Base-by-base conservation (phyloP, 2,329 filamentous ascomycete genomes). In the Chalara sp. region DNA sequence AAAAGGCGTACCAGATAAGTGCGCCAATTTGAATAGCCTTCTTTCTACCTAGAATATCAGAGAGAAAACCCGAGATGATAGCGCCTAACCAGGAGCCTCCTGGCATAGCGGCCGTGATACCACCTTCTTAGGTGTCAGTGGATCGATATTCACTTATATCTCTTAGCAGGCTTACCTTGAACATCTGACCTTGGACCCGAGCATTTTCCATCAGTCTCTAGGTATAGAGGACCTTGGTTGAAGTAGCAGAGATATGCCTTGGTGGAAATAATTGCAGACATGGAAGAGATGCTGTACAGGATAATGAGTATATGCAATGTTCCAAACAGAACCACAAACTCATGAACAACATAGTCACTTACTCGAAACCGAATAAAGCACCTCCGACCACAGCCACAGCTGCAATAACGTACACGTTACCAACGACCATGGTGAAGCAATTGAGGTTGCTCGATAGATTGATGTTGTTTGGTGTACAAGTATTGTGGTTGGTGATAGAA, bases 71-170 rank as follows among this genome's bases (percentile, higher is more conserved):
- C 44, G 81, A 84, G 44, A 73, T 49, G 12, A 85, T 68, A 46
- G 84, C 79, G 54, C 83, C 84, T 29, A 84, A 66, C 70, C 81
- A 87, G 0, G 84, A 87, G 33, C 85, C 85, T 48, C 76, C 84
- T 28, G 84, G 80, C 82, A 88, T 88, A 46, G 82, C 72, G 28
- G 85, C 83, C 0, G 80, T 84, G 61, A 88, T 87, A 45, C 80
- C 81, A 54, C 81, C 81, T 63, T 81, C 79, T 1, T 74, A 67
- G 68, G 71, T 63, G 10, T 63, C 65, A 4, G 79, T 70, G 49
- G 75, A 70, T 71, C 74, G 78, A 6, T 30, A 6, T 8, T 7
- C n/a, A 12, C 1, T 7, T 21, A 46, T 30, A 37, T 8, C 5
- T 21, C 10, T 32, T 32, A 4, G 61, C 76, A 76, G 51, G 37